Percentiles rank a stretch among this genome's conserved stretches.
Evolutionary conservation across 352 stramenopile species (phyloP).

Genomic region (Lagenidium giganteum): DNA sequence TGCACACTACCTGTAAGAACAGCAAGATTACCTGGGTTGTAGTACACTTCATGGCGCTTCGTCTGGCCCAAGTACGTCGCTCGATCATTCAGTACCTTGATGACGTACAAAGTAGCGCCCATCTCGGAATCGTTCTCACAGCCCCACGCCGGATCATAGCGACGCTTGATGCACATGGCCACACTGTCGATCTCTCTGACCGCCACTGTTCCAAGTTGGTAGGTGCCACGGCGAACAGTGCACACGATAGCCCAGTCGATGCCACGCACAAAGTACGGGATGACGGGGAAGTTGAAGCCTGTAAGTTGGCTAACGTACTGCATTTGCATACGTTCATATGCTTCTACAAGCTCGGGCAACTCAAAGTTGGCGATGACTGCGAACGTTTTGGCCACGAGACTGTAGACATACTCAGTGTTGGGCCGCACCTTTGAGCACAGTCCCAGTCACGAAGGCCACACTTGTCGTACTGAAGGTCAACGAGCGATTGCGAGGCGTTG

Average conservation of each 20-base stretch:
- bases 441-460: constrained; percentile 9
- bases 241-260: constrained; percentile 9
- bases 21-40: constrained; percentile 13
- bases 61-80: constrained; percentile 16
- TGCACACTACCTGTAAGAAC: constrained; percentile 4
- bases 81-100: constrained; percentile 9
- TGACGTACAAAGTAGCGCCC: constrained; percentile 7
- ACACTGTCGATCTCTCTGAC: constrained; percentile 14
- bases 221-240: constrained; percentile 13
- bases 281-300: constrained; percentile 15
- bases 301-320: constrained; percentile 18
- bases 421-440: constrained; percentile 11
- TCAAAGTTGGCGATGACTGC: constrained; percentile 6
- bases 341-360: constrained; percentile 6
- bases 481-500: constrained; percentile 13
- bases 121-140: constrained; percentile 18
- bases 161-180: constrained; percentile 14
- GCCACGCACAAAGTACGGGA: constrained; percentile 10
- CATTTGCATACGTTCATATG: too few species aligned
- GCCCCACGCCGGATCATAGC: constrained; percentile 15
- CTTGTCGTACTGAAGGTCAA: constrained; percentile 16
- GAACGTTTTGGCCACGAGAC: constrained; percentile 5
- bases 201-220: constrained; percentile 1
- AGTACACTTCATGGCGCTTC: constrained; percentile 10
- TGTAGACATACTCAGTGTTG: constrained; percentile 11